Evolutionary conservation across 352 stramenopile genomes (phyloP).

Genomic region (Elongisporangium senticosum): DNA sequence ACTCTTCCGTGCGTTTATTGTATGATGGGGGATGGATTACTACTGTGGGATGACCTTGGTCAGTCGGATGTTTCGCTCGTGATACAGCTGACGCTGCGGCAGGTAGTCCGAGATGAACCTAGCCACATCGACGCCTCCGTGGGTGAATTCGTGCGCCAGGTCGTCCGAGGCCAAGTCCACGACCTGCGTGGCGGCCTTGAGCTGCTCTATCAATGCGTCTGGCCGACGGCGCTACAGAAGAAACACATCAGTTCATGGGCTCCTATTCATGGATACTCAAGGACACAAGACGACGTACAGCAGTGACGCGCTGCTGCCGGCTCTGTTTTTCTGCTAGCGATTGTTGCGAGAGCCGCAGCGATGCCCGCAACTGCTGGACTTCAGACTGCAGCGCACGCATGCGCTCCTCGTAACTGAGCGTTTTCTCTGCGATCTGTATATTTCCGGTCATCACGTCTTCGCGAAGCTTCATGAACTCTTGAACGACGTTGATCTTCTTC

Average conservation of each 20-base stretch:
- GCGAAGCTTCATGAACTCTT: conserved; percentile 66
- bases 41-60: conserved; percentile 62
- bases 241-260: background rate
- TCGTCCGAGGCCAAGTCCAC: conserved; percentile 69
- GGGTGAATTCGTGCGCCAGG: conserved; percentile 59
- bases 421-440: conserved; percentile 66
- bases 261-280: background rate
- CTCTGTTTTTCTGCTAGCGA: conserved; percentile 61
- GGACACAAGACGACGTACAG: conserved; percentile 30
- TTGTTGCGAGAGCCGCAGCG: conserved; percentile 49
- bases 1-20: background rate
- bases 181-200: conserved; percentile 47
- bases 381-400: conserved; percentile 46
- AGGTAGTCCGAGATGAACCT: conserved; percentile 66
- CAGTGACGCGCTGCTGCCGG: conserved; percentile 57
- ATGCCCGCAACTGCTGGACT: conserved; percentile 36
- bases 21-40: background rate
- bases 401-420: conserved; percentile 47
- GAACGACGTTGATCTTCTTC: conserved; percentile 47
- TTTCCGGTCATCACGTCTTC: conserved; percentile 78
- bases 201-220: conserved; percentile 65
- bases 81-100: conserved; percentile 62
- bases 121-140: conserved; percentile 65
- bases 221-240: conserved; percentile 50
- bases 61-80: conserved; percentile 74